Evolutionary conservation across 371 early-diverging fungal genomes (phyloP), one percentile per base, ranked within the genome.

Genomic region (Gilbertella persicaria): DNA sequence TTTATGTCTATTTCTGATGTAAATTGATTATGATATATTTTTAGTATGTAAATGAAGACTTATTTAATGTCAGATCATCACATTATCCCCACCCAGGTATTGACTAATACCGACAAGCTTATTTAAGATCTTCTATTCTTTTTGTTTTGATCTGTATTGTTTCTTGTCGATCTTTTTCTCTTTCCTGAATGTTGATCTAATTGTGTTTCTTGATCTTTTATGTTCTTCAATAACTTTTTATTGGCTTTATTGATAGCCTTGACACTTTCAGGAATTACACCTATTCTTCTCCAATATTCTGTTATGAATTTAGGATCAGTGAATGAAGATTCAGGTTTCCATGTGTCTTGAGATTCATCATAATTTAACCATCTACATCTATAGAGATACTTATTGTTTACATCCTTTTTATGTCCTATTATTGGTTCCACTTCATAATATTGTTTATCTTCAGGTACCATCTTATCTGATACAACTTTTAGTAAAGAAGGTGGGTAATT

Each of bases 321-420:
- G 17, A 65, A 55, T 14, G 49, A 43, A 30, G 5, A 4, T 2
- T 40, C 48, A 21, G 66, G 60, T 50, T 66, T 59, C 62, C 62
- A 66, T 21, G 59, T 52, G 30, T 66, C 55, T 37, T 58, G 53
- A 9, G 51, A 49, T 39, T 57, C 48, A 19, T 35, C 25, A 37
- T 57, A 66, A 14, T 58, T 55, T 29, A 50, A 41, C 62, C 67
- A 66, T 12, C 56, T 52, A 19, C 62, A 55, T 29, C 35, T 29
- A 29, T 66, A 66, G 2, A 52, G 13, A 13, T 41, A 51, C 3
- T 35, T 50, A 25, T 44, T 55, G 10, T 56, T 40, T 16, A 41
- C 33, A 23, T 45, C 45, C 10, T 24, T 28, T 37, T 28, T 43
- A 33, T 51, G 52, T 5, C 20, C 52, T 10, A 51, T 40, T 2